Percentiles rank a stretch among this genome's conserved stretches.
Conservation (phyloP, 2,329 filamentous ascomycete species). For the Aureobasidium uvarum region DNA sequence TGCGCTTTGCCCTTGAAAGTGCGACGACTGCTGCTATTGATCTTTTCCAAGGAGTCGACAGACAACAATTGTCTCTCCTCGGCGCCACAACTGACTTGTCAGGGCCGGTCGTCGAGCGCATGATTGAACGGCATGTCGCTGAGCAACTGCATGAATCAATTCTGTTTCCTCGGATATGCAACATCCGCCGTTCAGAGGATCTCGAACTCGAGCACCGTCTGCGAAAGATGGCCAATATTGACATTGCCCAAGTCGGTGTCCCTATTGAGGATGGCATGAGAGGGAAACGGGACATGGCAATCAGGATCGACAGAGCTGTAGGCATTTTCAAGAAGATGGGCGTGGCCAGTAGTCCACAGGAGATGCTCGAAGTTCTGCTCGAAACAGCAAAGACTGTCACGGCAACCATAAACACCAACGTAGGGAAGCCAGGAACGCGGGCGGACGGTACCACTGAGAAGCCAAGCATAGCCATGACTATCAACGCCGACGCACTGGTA, state of each 20-base stretch:
- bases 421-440: conserved; percentile 40
- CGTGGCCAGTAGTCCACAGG: conserved; percentile 73
- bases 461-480: conserved; percentile 57
- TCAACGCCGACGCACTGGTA: conserved; percentile 88
- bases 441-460: conserved; percentile 48
- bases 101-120: conserved; percentile 82
- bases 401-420: conserved; percentile 42
- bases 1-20: conserved; percentile 84
- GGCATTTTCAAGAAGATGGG: conserved; percentile 87
- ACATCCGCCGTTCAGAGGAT: conserved; percentile 77
- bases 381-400: conserved; percentile 82
- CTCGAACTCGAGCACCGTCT: conserved; percentile 85
- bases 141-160: conserved; percentile 86
- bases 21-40: conserved; percentile 93
- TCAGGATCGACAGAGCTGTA: conserved; percentile 73
- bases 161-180: conserved; percentile 77
- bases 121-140: conserved; percentile 92
- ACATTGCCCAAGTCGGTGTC: conserved; percentile 92
- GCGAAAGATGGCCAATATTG: conserved; percentile 87
- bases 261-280: conserved; percentile 72
- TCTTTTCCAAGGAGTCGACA: conserved; percentile 91
- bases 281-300: conserved; percentile 77
- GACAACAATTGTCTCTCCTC: conserved; percentile 86
- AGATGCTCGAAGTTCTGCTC: conserved; percentile 81
- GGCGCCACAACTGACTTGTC: conserved; percentile 93